These are phyloP conservation scores for Suillus weaverae DNA, from an alignment of 768 basidiomycete species.

Conservation along the genomic window DNA sequence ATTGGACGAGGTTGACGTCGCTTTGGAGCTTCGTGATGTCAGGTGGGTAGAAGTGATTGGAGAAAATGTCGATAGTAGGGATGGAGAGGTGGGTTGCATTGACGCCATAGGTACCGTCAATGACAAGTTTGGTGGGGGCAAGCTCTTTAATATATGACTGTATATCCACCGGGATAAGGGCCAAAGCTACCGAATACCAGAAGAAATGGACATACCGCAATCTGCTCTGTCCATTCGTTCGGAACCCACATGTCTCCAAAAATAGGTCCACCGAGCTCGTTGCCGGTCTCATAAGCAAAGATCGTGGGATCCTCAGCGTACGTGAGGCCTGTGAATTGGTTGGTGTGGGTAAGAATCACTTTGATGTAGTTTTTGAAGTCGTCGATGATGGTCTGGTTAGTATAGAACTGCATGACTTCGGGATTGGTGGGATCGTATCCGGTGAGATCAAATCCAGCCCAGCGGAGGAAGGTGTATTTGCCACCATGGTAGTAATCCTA, in stretches of 20 bases:
- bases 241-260: conserved; percentile 13
- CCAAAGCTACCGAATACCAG: background rate
- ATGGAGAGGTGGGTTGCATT: background rate
- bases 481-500: conserved; percentile 30
- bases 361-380: conserved; percentile 50
- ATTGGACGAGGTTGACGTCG: conserved; percentile 13
- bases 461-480: conserved; percentile 32
- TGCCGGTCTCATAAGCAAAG: conserved; percentile 12
- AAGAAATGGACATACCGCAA: conserved; percentile 14
- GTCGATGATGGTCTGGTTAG: conserved; percentile 44
- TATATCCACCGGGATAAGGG: background rate
- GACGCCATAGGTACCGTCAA: conserved; percentile 3
- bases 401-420: conserved; percentile 42
- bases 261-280: conserved; percentile 8
- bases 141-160: conserved; percentile 23
- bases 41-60: conserved; percentile 15
- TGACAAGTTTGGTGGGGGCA: conserved; percentile 27
- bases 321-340: conserved; percentile 16
- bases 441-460: conserved; percentile 15
- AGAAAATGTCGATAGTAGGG: conserved; percentile 8
- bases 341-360: conserved; percentile 24
- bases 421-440: conserved; percentile 27
- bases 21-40: conserved; percentile 18
- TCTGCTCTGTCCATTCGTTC: conserved; percentile 15
- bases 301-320: conserved; percentile 14